Evolutionary conservation across 2,329 filamentous ascomycete genomes (phyloP).

Genomic region (Aspergillus felis): DNA sequence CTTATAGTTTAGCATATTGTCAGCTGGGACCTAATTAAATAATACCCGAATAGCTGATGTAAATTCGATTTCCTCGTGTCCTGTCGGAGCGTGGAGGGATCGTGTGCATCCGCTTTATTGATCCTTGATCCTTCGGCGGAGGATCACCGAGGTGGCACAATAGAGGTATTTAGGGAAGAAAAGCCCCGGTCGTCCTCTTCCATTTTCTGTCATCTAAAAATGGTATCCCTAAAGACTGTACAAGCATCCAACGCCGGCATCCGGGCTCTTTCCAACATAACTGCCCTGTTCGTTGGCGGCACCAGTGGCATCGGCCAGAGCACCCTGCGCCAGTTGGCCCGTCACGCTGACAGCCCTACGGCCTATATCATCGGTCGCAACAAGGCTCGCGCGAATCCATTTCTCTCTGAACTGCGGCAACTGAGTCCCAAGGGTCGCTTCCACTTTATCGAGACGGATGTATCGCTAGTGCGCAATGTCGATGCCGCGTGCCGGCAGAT

Average conservation of each 20-base stretch:
- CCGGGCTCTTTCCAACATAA: not conserved
- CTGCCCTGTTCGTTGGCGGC: conserved; percentile 51
- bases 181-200: not conserved
- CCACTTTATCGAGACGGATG: conserved; percentile 48
- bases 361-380: conserved; percentile 52
- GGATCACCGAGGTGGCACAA: conserved; percentile 5
- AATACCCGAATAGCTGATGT: not conserved
- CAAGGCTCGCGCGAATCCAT: conserved; percentile 29
- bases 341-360: conserved; percentile 38
- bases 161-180: too few species aligned
- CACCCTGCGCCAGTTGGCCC: conserved; percentile 46
- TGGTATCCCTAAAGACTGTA: not conserved
- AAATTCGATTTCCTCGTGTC: not conserved
- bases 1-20: not conserved
- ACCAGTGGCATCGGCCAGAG: conserved; percentile 54
- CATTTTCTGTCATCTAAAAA: not conserved
- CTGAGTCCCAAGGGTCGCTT: conserved; percentile 45
- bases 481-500: conserved; percentile 49
- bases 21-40: not conserved
- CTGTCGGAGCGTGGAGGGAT: not conserved
- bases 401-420: conserved; percentile 40
- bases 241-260: not conserved
- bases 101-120: not conserved
- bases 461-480: conserved; percentile 49
- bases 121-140: conserved; percentile 5